phyloP scores from a whole-genome alignment of 345 rosid genomes.

The Ricinus communis region DNA sequence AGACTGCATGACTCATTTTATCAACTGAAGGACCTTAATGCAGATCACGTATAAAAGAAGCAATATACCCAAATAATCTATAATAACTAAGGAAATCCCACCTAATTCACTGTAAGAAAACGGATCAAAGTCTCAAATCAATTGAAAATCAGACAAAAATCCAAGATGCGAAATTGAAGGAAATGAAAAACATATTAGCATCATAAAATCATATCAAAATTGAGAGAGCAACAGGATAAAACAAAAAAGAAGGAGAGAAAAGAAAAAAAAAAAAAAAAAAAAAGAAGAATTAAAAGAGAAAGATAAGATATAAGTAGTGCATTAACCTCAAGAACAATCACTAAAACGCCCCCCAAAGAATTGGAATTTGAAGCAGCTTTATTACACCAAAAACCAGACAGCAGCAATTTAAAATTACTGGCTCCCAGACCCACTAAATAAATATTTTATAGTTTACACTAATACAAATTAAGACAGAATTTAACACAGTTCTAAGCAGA shows the following conservation, averaged over 20 bases:
- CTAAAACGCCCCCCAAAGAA: conserved; percentile 10
- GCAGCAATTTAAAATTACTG: not conserved
- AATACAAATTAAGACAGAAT: conserved; percentile 6
- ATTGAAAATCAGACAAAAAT: conserved; percentile 5
- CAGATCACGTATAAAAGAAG: not conserved
- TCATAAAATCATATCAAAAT: not conserved
- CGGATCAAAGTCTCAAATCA: conserved; percentile 9
- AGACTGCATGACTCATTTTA: not conserved
- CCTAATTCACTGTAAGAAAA: not conserved
- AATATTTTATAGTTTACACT: conserved; percentile 15
- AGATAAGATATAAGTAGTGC: conserved; percentile 4
- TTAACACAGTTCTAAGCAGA: not conserved
- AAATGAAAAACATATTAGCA: not conserved
- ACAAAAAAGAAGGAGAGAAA: no score
- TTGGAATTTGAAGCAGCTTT: conserved; percentile 19
- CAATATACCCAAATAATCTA: not conserved
- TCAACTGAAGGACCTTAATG: not conserved
- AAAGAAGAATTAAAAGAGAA: not conserved
- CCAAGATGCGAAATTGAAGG: not conserved
- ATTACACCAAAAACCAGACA: not conserved
- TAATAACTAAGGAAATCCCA: not conserved
- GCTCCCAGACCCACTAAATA: conserved; percentile 1
- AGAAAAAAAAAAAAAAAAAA: no score
- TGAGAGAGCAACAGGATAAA: not conserved
- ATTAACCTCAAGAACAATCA: conserved; percentile 18